phyloP scores from a whole-genome alignment of 495 filamentous ascomycete genomes.

The Tuber magnatum region DNA sequence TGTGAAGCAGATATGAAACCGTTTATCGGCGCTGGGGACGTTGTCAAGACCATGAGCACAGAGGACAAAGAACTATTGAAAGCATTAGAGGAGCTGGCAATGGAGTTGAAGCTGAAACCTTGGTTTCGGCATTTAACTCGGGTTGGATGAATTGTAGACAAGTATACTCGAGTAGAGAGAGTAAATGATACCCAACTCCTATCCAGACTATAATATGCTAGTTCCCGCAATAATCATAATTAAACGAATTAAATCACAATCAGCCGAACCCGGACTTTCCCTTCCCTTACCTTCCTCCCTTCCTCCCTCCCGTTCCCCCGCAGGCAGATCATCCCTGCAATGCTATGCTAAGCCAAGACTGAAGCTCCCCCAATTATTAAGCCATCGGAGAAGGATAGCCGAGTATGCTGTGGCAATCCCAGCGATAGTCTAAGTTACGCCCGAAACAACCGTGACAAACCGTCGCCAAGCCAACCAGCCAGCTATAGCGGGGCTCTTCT shows the following conservation, averaged over 20 bases:
- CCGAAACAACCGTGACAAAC: not conserved
- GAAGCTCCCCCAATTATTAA: not conserved
- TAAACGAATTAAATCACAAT: not conserved
- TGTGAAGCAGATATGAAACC: slow-evolving; percentile 30
- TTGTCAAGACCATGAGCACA: slow-evolving; percentile 11
- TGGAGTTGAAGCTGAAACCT: slow-evolving; percentile 18
- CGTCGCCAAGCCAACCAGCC: not conserved
- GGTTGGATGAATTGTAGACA: not conserved
- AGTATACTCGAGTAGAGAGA: not conserved
- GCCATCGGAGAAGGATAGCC: not conserved
- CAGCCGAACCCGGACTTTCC: not conserved
- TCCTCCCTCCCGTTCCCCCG: not conserved
- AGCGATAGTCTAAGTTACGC: not conserved
- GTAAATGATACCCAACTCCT: not conserved
- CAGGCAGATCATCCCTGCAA: not conserved
- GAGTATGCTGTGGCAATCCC: not conserved
- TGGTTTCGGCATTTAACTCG: not conserved
- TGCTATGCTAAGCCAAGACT: not conserved
- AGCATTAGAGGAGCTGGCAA: slow-evolving; percentile 15
- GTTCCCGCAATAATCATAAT: not conserved
- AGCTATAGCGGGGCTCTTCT: not conserved
- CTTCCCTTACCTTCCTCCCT: not conserved
- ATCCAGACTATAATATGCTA: not conserved
- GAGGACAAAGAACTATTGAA: slow-evolving; percentile 18
- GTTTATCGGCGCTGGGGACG: slow-evolving; percentile 16